These are phyloP conservation scores for Trametes hirsuta DNA, from an alignment of 1,284 basidiomycete genomes.

Conservation along the genomic window DNA sequence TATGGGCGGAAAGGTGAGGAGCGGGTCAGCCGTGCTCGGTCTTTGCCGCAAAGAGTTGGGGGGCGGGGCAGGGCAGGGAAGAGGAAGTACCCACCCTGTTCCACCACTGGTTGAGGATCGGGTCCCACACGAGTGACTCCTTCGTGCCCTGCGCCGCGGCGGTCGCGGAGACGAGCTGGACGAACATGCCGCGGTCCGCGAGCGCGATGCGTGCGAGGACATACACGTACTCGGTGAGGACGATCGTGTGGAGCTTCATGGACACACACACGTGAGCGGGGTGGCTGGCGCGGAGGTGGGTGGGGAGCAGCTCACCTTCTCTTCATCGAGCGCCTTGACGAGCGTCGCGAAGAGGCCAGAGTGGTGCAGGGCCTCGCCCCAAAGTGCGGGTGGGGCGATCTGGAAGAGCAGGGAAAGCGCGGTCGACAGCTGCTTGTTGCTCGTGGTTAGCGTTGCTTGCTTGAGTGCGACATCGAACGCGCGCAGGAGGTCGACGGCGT, in stretches of 20 bases:
- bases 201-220: conserved; percentile 72
- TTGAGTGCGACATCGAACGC: conserved; percentile 55
- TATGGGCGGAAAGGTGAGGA: neutral
- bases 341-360: conserved; percentile 71
- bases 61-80: too few relatives aligned
- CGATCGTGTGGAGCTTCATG: conserved; percentile 50
- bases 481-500: conserved; percentile 55
- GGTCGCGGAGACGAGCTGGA: conserved; percentile 66
- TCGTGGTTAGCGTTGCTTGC: conserved; percentile 48
- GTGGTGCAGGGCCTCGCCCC: conserved; percentile 71
- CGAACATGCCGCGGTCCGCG: conserved; percentile 63
- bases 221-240: conserved; percentile 68
- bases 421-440: conserved; percentile 61
- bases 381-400: conserved; percentile 58
- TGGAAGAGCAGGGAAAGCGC: conserved; percentile 63
- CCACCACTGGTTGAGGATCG: conserved; percentile 80
- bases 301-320: conserved; percentile 50
- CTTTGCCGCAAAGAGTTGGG: too few relatives aligned
- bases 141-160: conserved; percentile 48
- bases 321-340: conserved; percentile 59
- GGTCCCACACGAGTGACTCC: conserved; percentile 64
- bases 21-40: neutral
- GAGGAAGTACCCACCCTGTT: conserved; percentile 53
- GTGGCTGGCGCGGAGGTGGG: too few relatives aligned
- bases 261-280: neutral